Evolutionary conservation across 805 yeast genomes (phyloP), one percentile per base, ranked within the genome.

Genomic region (Martiniozyma abietophila): DNA sequence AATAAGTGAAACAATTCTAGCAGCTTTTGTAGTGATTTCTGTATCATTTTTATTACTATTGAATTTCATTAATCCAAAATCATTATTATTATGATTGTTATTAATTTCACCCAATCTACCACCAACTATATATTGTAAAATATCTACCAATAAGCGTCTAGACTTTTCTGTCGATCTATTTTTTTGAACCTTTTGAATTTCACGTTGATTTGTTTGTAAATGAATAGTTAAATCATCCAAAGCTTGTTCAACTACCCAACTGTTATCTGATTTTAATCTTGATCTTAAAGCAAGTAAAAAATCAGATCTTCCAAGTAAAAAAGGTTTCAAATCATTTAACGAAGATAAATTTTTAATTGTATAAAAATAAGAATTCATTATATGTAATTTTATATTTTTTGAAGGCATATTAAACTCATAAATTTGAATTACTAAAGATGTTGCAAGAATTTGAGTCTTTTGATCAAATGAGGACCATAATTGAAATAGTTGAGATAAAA

Each of bases 401-500:
- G n/a, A n/a, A n/a, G n/a, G n/a, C n/a, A n/a, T n/a, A n/a, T n/a
- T n/a, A n/a, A n/a, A n/a, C n/a, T n/a, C n/a, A n/a, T n/a, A n/a
- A n/a, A n/a, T n/a, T n/a, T n/a, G n/a, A n/a, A n/a, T n/a, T n/a
- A n/a, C n/a, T n/a, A n/a, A n/a, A n/a, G n/a, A n/a, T n/a, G n/a
- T 62, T 0, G 82, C 77, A n/a, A 69, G 55, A 0, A 44, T 36
- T 44, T 71, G 71, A 8, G 80, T 66, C 20, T 65, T 64, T 4
- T 48, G 48, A 25, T 67, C 64, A 39, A 86, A 74, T 0, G 43
- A 38, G 2, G 51, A 48, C 74, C 86, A 85, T 36, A 70, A 70
- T 50, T 83, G 92, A 26, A 81, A 63, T 17, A 85, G 65, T 25
- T 81, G 67, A 2, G 95, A 78, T 9, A 85, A 64, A 1, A 86